These are phyloP conservation scores for Hymenoscyphus linearis DNA, from an alignment of 2,329 filamentous ascomycete species.

Conservation along the genomic window DNA sequence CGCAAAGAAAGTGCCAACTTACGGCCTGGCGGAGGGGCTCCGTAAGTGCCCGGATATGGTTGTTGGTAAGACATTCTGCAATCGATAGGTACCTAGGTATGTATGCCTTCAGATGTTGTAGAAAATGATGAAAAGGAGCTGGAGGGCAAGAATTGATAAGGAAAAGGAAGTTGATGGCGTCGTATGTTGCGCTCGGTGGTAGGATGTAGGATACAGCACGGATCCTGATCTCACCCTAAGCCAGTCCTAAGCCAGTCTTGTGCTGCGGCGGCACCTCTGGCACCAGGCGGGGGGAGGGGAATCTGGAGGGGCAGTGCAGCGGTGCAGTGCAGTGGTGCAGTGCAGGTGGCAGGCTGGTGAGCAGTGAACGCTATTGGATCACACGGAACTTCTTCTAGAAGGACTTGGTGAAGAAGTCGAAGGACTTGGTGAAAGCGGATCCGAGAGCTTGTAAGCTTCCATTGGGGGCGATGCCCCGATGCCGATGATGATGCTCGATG, in stretches of 20 bases:
- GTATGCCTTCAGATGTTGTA: neutral
- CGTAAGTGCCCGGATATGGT: constrained; percentile 13
- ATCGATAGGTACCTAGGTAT: neutral
- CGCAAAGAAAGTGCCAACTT: constrained; percentile 5
- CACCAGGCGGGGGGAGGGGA: too few relatives aligned
- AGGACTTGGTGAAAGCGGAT: neutral
- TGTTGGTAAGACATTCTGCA: constrained; percentile 21
- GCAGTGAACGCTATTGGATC: neutral
- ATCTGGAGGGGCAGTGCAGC: neutral
- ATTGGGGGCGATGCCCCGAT: neutral
- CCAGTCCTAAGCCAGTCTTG: neutral
- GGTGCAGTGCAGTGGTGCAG: too few relatives aligned
- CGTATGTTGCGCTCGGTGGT: too few relatives aligned
- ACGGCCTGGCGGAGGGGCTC: constrained; percentile 17
- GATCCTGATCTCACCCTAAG: neutral
- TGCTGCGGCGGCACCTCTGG: too few relatives aligned
- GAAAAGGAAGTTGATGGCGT: too few relatives aligned
- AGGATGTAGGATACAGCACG: too few relatives aligned
- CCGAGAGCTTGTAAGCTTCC: neutral
- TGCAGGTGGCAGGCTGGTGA: neutral
- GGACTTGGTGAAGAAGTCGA: neutral
- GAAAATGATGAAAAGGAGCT: neutral
- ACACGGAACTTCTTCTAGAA: neutral
- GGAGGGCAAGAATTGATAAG: neutral
- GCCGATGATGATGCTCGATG: neutral